A percentile compares a stretch with the other conserved stretches of the same genome.
These are phyloP conservation scores for Taphrina betulina DNA, from an alignment of 1,139 yeast genomes.

Conservation along the genomic window DNA sequence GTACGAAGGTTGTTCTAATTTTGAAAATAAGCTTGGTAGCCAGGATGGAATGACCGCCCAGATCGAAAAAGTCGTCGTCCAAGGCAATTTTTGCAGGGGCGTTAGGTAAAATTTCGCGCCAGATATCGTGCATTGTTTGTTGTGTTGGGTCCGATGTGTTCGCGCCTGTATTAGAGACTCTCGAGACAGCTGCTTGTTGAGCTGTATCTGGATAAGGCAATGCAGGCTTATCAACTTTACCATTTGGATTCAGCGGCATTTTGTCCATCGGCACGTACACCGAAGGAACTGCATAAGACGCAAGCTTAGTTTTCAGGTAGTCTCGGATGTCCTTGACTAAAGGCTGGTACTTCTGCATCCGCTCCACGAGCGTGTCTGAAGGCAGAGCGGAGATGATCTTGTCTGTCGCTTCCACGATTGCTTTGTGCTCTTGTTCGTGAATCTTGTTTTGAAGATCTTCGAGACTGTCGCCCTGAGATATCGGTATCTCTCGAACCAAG, in stretches of 20 bases:
- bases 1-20: slow-evolving; percentile 69
- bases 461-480: slow-evolving; percentile 67
- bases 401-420: slow-evolving; percentile 70
- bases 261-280: slow-evolving; percentile 81
- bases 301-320: slow-evolving; percentile 82
- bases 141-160: slow-evolving; percentile 66
- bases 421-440: slow-evolving; percentile 80
- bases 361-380: slow-evolving; percentile 68
- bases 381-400: slow-evolving; percentile 50
- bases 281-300: slow-evolving; percentile 90
- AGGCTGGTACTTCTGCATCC: slow-evolving; percentile 71
- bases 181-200: slow-evolving; percentile 70
- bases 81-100: slow-evolving; percentile 74
- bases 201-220: slow-evolving; percentile 91
- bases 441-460: slow-evolving; percentile 80
- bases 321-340: slow-evolving; percentile 76
- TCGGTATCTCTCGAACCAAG: slow-evolving; percentile 71
- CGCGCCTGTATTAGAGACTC: slow-evolving; percentile 43
- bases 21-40: slow-evolving; percentile 97
- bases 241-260: slow-evolving; percentile 94
- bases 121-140: slow-evolving; percentile 67
- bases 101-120: slow-evolving; percentile 83
- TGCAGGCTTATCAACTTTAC: slow-evolving; percentile 96
- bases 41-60: slow-evolving; percentile 95
- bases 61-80: slow-evolving; percentile 87